Evolutionary conservation across 2,329 filamentous ascomycete genomes (phyloP), one percentile per base, ranked within the genome.

Genomic region (Didymella exigua): DNA sequence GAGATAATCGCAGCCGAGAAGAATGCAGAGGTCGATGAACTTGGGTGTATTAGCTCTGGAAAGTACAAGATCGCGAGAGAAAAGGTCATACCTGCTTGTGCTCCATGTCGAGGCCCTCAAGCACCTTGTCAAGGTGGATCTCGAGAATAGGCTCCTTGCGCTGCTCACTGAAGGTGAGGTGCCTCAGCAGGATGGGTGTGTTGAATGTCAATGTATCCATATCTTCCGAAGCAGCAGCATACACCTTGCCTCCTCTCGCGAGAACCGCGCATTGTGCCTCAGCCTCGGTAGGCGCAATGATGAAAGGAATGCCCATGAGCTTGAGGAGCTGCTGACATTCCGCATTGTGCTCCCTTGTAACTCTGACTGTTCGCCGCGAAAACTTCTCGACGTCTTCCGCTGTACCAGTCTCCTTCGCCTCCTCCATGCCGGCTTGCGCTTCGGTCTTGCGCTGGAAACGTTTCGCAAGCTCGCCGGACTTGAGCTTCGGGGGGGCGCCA

Each of bases 201-300:
- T 97, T 87, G 76, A 99, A 99, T 70, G 93, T 98, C 50, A 99
- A 80, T 0, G 95, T 99, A 72, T 99, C 95, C 95, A 99, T 99
- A 77, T 99, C 95, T 78, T 99, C 95, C 61, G 90, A 96, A 2
- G 95, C 95, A 18, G 95, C 95, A 3, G 93, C 95, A 74, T 96
- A 99, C 46, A 99, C 95, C 78, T 98, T 98, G 31, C 92, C 93
- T 5, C 90, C 93, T 58, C 89, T 83, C 0, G 95, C 95, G 58
- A 99, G 82, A 34, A 88, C 89, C 3, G 95, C 95, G 74, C 95
- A 99, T 75, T 99, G 95, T 1, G 95, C 95, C 79, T 99, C 95
- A 4, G 95, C 95, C 76, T 99, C 95, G 0, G 95, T 99, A 0
- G 95, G 95, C 0, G 95, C 95, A 69, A 97, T 85, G 60, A 99